These are phyloP conservation scores for Achaetomiella virescens DNA, from an alignment of 495 filamentous ascomycete species.

Conservation along the genomic window DNA sequence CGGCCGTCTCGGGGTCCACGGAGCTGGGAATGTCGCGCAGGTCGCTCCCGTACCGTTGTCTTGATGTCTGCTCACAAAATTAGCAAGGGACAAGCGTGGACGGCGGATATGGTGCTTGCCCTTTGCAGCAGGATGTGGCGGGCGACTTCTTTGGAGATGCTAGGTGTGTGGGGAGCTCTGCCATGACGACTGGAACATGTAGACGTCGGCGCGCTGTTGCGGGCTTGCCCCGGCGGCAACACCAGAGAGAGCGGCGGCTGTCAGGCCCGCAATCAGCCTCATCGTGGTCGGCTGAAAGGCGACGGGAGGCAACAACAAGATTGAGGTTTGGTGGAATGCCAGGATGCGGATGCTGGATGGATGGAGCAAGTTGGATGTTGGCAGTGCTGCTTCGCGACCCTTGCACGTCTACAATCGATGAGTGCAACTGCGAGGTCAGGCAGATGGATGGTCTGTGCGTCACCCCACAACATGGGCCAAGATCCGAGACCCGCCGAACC, in stretches of 20 bases:
- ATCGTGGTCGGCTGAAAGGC: slow-evolving; percentile 14
- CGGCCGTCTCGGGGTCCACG: slow-evolving; percentile 32
- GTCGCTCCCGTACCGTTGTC: slow-evolving; percentile 29
- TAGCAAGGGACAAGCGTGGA: slow-evolving; percentile 27
- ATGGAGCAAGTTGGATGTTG: not conserved
- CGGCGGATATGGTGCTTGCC: slow-evolving; percentile 12
- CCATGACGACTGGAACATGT: slow-evolving; percentile 20
- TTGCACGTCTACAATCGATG: no score
- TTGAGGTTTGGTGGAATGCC: not conserved
- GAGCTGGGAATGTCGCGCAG: slow-evolving; percentile 37
- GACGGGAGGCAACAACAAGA: no score
- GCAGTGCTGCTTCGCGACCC: not conserved
- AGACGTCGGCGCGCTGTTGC: slow-evolving; percentile 24
- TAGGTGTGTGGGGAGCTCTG: slow-evolving; percentile 15
- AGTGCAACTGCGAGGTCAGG: no score
- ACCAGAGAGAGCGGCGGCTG: slow-evolving; percentile 25
- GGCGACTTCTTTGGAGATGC: slow-evolving; percentile 30
- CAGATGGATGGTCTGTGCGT: not conserved
- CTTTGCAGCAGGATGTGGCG: slow-evolving; percentile 34
- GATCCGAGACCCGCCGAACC: not conserved
- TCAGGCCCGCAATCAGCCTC: slow-evolving; percentile 25
- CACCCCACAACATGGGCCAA: not conserved
- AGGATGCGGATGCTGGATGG: not conserved
- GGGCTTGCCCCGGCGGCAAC: slow-evolving; percentile 21
- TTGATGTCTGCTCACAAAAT: slow-evolving; percentile 37